These are phyloP conservation scores for Pestalotiopsis sp. DNA, from an alignment of 2,329 filamentous ascomycete species.

Conservation along the genomic window DNA sequence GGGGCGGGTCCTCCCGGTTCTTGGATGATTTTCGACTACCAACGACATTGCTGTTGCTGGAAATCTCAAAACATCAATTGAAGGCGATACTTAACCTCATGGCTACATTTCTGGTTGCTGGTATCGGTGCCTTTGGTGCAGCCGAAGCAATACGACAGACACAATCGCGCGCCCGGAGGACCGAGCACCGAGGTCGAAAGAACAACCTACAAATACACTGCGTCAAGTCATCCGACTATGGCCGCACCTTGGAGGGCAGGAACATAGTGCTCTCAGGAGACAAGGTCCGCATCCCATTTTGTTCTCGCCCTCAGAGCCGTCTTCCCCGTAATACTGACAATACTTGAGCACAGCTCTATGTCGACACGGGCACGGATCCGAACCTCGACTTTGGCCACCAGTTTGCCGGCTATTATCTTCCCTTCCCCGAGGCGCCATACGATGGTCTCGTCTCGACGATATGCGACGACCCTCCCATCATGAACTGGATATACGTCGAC, in stretches of 20 bases:
- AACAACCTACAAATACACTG: constrained; percentile 51
- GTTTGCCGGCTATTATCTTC: constrained; percentile 59
- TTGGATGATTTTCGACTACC: neutral
- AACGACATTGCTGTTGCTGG: no score
- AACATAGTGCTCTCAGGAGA: constrained; percentile 47
- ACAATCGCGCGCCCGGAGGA: constrained; percentile 45
- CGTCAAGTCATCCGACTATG: constrained; percentile 47
- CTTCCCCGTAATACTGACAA: neutral
- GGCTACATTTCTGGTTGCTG: constrained; percentile 39
- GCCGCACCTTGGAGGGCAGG: constrained; percentile 44
- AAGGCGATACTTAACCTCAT: constrained; percentile 17
- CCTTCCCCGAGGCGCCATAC: constrained; percentile 51
- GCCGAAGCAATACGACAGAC: constrained; percentile 52
- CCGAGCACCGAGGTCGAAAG: constrained; percentile 50
- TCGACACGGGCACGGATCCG: constrained; percentile 45
- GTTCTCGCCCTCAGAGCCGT: neutral
- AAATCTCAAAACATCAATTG: neutral
- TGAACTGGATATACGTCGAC: constrained; percentile 54
- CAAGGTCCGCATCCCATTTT: constrained; percentile 32
- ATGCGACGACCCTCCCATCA: constrained; percentile 47
- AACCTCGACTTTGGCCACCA: constrained; percentile 43
- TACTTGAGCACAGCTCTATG: constrained; percentile 39
- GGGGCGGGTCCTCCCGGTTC: neutral
- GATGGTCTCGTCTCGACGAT: constrained; percentile 51
- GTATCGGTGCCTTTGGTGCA: constrained; percentile 46